These are phyloP conservation scores for Talaromyces wortmannii DNA, from an alignment of 495 filamentous ascomycete species.

Conservation along the genomic window DNA sequence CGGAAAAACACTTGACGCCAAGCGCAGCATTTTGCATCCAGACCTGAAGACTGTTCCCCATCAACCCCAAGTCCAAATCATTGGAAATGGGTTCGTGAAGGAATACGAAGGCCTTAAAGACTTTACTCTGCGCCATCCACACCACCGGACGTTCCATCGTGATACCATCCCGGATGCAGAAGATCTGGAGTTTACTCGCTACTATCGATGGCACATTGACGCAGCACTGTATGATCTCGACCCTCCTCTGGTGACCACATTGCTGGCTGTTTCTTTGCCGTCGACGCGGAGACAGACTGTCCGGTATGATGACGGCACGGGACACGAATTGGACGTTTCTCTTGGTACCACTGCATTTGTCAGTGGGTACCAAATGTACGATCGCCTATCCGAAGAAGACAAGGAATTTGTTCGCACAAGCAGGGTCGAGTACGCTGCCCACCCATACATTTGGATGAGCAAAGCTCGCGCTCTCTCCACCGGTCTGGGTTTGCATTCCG, in stretches of 20 bases:
- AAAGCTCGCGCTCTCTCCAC: conserved; percentile 54
- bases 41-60: conserved; percentile 73
- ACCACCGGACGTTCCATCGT: conserved; percentile 68
- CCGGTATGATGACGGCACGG: conserved; percentile 63
- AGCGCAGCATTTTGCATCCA: conserved; percentile 64
- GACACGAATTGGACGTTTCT: conserved; percentile 60
- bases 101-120: conserved; percentile 61
- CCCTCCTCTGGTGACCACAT: conserved; percentile 60
- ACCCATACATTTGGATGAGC: conserved; percentile 69
- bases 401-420: conserved; percentile 57
- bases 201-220: conserved; percentile 77
- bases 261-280: conserved; percentile 62
- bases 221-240: conserved; percentile 67
- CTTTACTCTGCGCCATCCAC: conserved; percentile 62
- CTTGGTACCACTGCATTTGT: conserved; percentile 74
- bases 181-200: conserved; percentile 61
- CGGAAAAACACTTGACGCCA: conserved; percentile 60
- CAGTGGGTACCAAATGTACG: conserved; percentile 58
- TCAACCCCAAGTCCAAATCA: conserved; percentile 73
- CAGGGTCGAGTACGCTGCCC: conserved; percentile 65
- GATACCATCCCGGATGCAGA: conserved; percentile 53
- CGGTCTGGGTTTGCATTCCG: conserved; percentile 59
- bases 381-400: conserved; percentile 52
- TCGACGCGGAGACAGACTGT: conserved; percentile 55
- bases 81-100: conserved; percentile 61